Base-by-base conservation (phyloP, 2,329 filamentous ascomycete species). In the Colletotrichum orbiculare region DNA sequence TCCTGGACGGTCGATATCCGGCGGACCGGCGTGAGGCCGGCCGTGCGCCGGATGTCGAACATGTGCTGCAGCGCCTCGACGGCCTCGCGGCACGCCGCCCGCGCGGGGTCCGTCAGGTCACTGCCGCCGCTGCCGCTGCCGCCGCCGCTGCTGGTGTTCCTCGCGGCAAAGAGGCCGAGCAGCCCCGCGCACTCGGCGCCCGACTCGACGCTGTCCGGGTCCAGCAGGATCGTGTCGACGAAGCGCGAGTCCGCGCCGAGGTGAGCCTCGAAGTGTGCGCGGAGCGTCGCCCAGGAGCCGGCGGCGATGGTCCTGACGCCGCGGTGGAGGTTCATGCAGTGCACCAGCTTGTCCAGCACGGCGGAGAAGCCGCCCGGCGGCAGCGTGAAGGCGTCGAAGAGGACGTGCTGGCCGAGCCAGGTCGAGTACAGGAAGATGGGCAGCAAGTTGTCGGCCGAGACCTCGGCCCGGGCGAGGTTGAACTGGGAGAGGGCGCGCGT, bases 381-480 rank as follows among this genome's bases (percentile, higher is more conserved):
- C 8, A 33, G 11, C 2, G 49, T 45, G 8, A 56, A 65, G 2
- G 62, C 79, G 58, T 87, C 83, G 68, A 79, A 82, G 4, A 87
- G 76, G 43, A 80, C 77, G 56, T 85, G 82, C 7, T 84, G 74
- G 45, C 81, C 80, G 1, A 83, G 71, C 8, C 79, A 64, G n/a
- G 75, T 74, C 4, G 81, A 79, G 69, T 83, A 84, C 10, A 83
- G 70, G 60, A 83, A 81, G 6, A 78, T 73, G 0, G 79, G 74
- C 7, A 81, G 68, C 43, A 74, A 76, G 62, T 74, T 74, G 3
- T 76, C 72, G n/a, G 75, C 72, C 63, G 52, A 68, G 54, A 64
- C 70, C 66, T 76, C 71, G 37, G 69, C 72, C 49, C 58, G 67
- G 62, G 37, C 64, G 41, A 55, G 66, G 68, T 75, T 81, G 68